Base-by-base conservation (phyloP, 108 stramenopile genomes). In the Fragilaria crotonensis region DNA sequence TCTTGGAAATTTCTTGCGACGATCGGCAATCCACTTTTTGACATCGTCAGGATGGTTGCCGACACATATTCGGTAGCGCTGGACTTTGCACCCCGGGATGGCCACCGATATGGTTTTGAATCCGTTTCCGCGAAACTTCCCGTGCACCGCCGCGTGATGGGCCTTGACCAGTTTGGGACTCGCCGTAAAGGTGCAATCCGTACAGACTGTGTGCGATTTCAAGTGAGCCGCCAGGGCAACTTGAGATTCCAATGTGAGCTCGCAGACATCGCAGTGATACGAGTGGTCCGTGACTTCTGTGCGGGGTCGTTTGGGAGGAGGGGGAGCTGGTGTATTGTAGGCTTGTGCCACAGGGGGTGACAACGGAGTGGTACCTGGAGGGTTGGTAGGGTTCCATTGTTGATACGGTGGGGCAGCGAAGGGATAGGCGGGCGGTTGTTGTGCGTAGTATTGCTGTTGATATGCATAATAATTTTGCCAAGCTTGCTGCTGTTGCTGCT, bases 11-110 rank as follows among this genome's bases (percentile, higher is more conserved):
- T 71, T 58, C 55, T 77, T 82, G 49, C 72, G 82, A 25, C 87
- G 72, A 49, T 89, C 91, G 19, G 63, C 84, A 57, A 93, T 93
- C 91, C 91, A 93, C 45, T 72, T 55, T 61, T 79, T 51, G 5
- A 93, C 71, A 71, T 93, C 91, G 45, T 93, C 85, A 5, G 91
- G 91, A 54, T 85, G 81, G 70, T 93, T 80, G 0, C 91, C 91
- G 5, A 93, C 91, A 64, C 91, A 93, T 41, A 93, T 85, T 44
- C 74, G 73, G 63, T 87, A 93, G 66, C 71, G 67, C 61, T 85
- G 87, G 0, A 77, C 66, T 3, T 73, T 80, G 57, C 85, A 83
- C 22, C 87, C 87, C 18, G 87, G 91, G 28, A 83, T 68, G 17
- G 81, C 74, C 1, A 93, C 71, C 5, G 84, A 81, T 36, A 93